Base-by-base conservation (phyloP, 768 basidiomycete genomes). In the Lyophyllum atratum region DNA sequence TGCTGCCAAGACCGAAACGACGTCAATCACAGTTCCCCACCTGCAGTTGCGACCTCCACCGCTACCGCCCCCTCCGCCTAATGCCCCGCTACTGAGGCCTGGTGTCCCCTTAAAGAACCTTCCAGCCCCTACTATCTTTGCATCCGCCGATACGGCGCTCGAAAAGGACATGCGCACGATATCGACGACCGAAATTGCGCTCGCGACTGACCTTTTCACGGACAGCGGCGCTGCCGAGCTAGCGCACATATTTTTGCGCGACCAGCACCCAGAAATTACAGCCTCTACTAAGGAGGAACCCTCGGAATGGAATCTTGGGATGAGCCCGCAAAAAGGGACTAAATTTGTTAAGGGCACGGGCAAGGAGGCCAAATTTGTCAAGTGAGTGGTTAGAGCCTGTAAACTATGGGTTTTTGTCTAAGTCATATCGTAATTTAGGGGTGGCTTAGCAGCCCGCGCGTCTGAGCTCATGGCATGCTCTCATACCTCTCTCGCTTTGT, bases 271-370 rank as follows among this genome's bases (percentile, higher is more conserved):
- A 61, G 68, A 75, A 65, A 64, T 71, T 2, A 72, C 74, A 8
- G 60, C 67, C 12, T 52, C 56, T 1, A 60, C 61, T 39, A 54
- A 60, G 12, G 58, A 55, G 15, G 74, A 76, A 45, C 66, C 64
- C 2, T 75, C 74, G 1, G 71, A 72, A 11, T 77, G 83, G n/a
- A 86, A 84, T 1, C 62, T 88, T 37, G 76, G 77, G 57, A 63
- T 85, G 52, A 88, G 85, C 68, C 86, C 86, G 0, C 77, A 82
- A 60, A 87, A 86, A 69, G 54, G 54, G 31, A 24, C 49, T 1
- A 61, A 55, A 29, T 70, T 70, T 21, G 70, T 56, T 0, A 74
- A 72, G 47, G 74, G 72, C 15, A 79, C 77, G 64, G 74, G 71
- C 25, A 66, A 61, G 45, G 59, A 62, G 25, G 67, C 70, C 28